These are phyloP conservation scores for Tetrastigma voinierianum DNA, from an alignment of 164 flowering plant species.

Conservation along the genomic window DNA sequence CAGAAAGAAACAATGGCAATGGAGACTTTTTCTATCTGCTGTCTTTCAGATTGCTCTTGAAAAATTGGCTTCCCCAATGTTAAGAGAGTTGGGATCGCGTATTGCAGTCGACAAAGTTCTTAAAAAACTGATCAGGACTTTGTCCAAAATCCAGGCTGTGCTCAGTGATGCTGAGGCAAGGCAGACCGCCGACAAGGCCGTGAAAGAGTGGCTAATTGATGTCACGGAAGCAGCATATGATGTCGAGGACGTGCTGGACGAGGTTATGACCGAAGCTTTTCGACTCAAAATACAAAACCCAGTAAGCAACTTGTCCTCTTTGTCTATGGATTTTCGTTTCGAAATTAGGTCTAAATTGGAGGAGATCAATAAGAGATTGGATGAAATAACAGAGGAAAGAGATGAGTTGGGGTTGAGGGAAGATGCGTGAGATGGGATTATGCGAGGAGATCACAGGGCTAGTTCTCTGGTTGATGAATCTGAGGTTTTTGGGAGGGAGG, in stretches of 20 bases:
- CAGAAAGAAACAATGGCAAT: not conserved
- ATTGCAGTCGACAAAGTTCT: constrained; percentile 5
- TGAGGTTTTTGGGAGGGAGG: not conserved
- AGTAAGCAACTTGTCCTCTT: not conserved
- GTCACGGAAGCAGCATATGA: constrained; percentile 11
- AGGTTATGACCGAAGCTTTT: not conserved
- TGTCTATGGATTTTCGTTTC: not conserved
- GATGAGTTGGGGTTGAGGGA: constrained; percentile 7
- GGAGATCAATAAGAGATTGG: too few relatives aligned
- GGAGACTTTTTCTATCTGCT: constrained; percentile 7
- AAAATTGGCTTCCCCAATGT: constrained; percentile 4
- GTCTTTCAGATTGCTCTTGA: not conserved
- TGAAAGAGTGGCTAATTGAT: constrained; percentile 5
- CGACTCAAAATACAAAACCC: not conserved
- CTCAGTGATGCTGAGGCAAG: constrained; percentile 7
- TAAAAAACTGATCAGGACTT: not conserved
- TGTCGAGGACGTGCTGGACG: constrained; percentile 11
- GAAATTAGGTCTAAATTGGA: not conserved
- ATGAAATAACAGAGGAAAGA: constrained; percentile 10
- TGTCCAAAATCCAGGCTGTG: constrained; percentile 2
- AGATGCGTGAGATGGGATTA: not conserved
- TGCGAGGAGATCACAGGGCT: too few relatives aligned
- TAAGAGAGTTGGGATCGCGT: not conserved
- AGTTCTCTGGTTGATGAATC: not conserved
- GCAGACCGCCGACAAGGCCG: not conserved